Conservation (phyloP, 306 rosid genomes). For the Cucurbita maxima region DNA sequence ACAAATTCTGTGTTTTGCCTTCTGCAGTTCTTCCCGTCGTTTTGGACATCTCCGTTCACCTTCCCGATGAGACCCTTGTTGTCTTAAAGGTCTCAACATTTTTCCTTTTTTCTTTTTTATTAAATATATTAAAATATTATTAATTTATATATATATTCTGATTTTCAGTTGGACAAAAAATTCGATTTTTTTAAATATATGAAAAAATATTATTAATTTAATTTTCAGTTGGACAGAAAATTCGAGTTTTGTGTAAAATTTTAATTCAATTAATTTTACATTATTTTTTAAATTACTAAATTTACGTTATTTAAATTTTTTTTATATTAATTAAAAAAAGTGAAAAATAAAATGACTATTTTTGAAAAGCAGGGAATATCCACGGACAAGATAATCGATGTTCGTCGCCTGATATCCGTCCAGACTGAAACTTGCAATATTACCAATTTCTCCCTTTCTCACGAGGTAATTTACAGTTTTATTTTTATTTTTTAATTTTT, state of each 20-base stretch:
- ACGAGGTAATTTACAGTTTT: conserved; percentile 42
- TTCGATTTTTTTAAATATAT: no score
- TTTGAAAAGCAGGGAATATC: conserved; percentile 65
- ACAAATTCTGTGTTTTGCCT: no score
- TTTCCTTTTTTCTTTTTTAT: background rate
- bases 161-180: no score
- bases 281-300: background rate
- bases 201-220: no score
- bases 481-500: background rate
- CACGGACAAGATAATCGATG: conserved; percentile 82
- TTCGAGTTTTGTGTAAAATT: no score
- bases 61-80: conserved; percentile 59
- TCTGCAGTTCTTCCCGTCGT: conserved; percentile 85
- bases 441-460: conserved; percentile 61
- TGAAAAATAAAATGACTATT: background rate
- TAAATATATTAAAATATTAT: no score
- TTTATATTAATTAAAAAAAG: no score
- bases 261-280: no score
- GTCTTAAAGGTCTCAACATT: conserved; percentile 48
- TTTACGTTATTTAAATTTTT: background rate
- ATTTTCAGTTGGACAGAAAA: no score
- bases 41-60: conserved; percentile 68
- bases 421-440: conserved; percentile 55
- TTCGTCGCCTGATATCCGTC: conserved; percentile 53
- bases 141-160: no score